phyloP scores from a whole-genome alignment of 148 eudicot genomes.

The Selenicereus undatus region DNA sequence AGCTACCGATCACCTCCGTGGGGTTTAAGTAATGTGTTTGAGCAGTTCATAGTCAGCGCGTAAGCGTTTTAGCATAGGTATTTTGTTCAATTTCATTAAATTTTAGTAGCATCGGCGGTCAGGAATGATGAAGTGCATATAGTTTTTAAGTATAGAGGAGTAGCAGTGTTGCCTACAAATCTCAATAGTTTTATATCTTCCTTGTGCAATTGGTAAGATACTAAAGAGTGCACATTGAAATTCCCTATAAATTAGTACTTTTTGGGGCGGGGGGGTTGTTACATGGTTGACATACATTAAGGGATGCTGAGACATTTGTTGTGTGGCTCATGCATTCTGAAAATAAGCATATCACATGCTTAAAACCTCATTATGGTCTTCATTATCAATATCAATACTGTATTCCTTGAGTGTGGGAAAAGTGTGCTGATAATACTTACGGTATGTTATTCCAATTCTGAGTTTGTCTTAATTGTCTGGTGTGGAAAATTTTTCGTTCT shows the following conservation, averaged over 20 bases:
- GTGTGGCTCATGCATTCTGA: not conserved
- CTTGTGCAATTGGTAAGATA: not conserved
- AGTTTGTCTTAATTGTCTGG: not conserved
- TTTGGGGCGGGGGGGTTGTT: not conserved
- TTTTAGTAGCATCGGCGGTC: too few relatives aligned
- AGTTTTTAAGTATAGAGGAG: too few relatives aligned
- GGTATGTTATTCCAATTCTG: not conserved
- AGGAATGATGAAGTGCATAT: too few relatives aligned
- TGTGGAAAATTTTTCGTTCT: not conserved
- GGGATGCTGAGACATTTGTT: not conserved
- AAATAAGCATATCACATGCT: not conserved
- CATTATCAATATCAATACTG: not conserved
- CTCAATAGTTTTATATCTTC: not conserved
- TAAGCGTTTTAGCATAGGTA: too few relatives aligned
- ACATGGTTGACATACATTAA: not conserved
- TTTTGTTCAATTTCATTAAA: too few relatives aligned
- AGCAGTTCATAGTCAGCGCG: too few relatives aligned
- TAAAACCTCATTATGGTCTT: not conserved
- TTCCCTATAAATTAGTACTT: not conserved
- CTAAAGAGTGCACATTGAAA: not conserved
- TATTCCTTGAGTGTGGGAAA: not conserved
- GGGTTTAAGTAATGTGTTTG: too few relatives aligned
- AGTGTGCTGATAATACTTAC: not conserved
- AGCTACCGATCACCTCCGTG: too few relatives aligned
- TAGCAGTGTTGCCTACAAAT: too few relatives aligned